Evolutionary conservation across 1,284 basidiomycete species (phyloP).

Genomic region (Rhodotorula sp.): DNA sequence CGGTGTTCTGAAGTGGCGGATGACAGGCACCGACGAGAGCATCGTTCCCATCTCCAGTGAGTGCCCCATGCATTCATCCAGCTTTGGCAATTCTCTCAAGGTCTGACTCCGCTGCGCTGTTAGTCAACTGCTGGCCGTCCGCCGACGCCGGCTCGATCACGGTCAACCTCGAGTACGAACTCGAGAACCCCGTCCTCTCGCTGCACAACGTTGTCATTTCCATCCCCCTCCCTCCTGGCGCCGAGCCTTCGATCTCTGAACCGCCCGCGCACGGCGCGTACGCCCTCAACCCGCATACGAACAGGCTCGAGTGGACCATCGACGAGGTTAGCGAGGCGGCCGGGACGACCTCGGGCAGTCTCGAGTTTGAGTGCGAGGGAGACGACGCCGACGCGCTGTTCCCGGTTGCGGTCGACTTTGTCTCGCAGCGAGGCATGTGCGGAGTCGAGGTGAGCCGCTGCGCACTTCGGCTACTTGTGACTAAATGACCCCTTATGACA

Average conservation of each 20-base stretch:
- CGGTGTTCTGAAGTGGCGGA: constrained; percentile 89
- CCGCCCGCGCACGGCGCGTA: constrained; percentile 64
- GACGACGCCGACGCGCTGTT: constrained; percentile 84
- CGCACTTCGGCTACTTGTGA: too few species aligned
- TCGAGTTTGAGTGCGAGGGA: constrained; percentile 83
- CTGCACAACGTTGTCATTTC: constrained; percentile 83
- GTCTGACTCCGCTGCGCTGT: background rate
- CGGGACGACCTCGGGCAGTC: constrained; percentile 65
- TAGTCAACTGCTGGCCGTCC: constrained; percentile 95
- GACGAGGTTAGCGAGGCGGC: constrained; percentile 54
- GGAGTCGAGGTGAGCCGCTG: constrained; percentile 47
- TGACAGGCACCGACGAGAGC: constrained; percentile 85
- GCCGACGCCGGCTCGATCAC: constrained; percentile 85
- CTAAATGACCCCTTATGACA: background rate
- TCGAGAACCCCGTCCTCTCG: constrained; percentile 62
- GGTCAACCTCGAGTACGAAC: constrained; percentile 94
- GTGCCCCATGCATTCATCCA: constrained; percentile 48
- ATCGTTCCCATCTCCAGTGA: constrained; percentile 83
- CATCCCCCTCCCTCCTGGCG: constrained; percentile 85
- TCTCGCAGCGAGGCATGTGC: constrained; percentile 52
- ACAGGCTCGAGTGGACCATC: constrained; percentile 81
- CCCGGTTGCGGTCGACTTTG: constrained; percentile 83
- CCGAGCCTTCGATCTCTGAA: constrained; percentile 75
- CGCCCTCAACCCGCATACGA: constrained; percentile 72
- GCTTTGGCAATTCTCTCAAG: background rate